Evolutionary conservation across 2,329 filamentous ascomycete genomes (phyloP), one percentile per base, ranked within the genome.

Genomic region (Fusarium nematophilum): DNA sequence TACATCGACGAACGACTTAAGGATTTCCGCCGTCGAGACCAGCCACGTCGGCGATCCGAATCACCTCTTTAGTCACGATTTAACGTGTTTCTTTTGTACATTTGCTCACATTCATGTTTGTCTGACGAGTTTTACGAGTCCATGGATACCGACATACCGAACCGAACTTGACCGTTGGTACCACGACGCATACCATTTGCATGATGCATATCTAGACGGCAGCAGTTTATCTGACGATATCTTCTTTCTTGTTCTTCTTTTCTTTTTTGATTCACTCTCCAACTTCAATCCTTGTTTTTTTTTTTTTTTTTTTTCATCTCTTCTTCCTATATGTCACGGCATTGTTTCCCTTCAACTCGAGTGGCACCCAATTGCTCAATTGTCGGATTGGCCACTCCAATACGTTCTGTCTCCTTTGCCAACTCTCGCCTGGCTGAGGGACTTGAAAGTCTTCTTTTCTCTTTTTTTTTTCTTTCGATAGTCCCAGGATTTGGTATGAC

Each of bases 1-100:
- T 86, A 87, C 58, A 80, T 87, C 39, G 84, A 87, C 65, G 80
- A 85, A 62, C 81, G 83, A 30, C 79, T 87, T 36, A 82, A 81
- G 62, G 82, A 85, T 56, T 76, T 86, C 53, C 79, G 82, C 56
- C 79, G 76, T 39, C 78, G 79, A 30, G 75, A 76, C 47, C 67
- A 65, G 21, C 73, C 74, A 34, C 74, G 71, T 8, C 76, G 76
- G 53, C 79, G 79, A 44, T 83, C 83, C 7, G 79, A 83, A 60
- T 84, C 82, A 17, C 83, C 83, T 3, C 67, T 79, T 34, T 83
- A 74, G 78, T 39, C 17, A 36, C 31, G 18, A 53, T 45, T n/a
- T 43, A 34, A 26, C 9, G 26, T 47, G 52, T 65, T 54, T 62
- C 45, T 25, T 59, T 57, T 63, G 58, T 67, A 64, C 57, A 62